phyloP scores from a whole-genome alignment of 2,329 filamentous ascomycete genomes.

The Laburnicola sp. region DNA sequence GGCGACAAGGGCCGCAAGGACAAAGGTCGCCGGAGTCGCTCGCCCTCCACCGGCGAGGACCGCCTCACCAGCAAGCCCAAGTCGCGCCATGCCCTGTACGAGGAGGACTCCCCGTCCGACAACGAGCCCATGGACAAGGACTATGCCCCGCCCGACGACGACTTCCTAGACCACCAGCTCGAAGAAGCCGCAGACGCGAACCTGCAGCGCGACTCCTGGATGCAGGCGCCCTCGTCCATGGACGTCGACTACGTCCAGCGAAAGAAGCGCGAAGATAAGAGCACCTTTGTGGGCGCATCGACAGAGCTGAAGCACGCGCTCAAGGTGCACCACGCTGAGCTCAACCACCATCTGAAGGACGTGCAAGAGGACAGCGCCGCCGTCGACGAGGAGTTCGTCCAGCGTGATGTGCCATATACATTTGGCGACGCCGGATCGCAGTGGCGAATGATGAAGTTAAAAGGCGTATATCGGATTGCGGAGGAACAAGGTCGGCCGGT shows the following conservation, averaged over 20 bases:
- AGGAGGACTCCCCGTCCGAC: slow-evolving; percentile 35
- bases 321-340: slow-evolving; percentile 75
- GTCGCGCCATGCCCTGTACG: slow-evolving; percentile 40
- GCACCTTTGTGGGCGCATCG: slow-evolving; percentile 52
- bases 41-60: slow-evolving; percentile 39
- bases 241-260: slow-evolving; percentile 81
- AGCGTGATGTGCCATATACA: slow-evolving; percentile 72
- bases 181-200: slow-evolving; percentile 43
- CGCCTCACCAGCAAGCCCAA: slow-evolving; percentile 38
- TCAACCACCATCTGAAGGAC: slow-evolving; percentile 72
- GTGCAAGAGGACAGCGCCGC: slow-evolving; percentile 48
- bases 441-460: slow-evolving; percentile 96
- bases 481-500: slow-evolving; percentile 71
- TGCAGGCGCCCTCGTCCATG: slow-evolving; percentile 81
- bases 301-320: slow-evolving; percentile 64
- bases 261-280: slow-evolving; percentile 53
- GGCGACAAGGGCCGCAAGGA: slow-evolving; percentile 45
- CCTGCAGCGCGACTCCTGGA: slow-evolving; percentile 83
- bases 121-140: slow-evolving; percentile 49
- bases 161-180: slow-evolving; percentile 49
- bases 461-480: slow-evolving; percentile 78
- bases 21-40: slow-evolving; percentile 28
- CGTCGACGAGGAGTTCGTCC: slow-evolving; percentile 52
- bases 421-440: slow-evolving; percentile 89
- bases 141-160: slow-evolving; percentile 47